Evolutionary conservation across 2,329 filamentous ascomycete genomes (phyloP), one percentile per base, ranked within the genome.

Genomic region (Talaromyces sp.): DNA sequence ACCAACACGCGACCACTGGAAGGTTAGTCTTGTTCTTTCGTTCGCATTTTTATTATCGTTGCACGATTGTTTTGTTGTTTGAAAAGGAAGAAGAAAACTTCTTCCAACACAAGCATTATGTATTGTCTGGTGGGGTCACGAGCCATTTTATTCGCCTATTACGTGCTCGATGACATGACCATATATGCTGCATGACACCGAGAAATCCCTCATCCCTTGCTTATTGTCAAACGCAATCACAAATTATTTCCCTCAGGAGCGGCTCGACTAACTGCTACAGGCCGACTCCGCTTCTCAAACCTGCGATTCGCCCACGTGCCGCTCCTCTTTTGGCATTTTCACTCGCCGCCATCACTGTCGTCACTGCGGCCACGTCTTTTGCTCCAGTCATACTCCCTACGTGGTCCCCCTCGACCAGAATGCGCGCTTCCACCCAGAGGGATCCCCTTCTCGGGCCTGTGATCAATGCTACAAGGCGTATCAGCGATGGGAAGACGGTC

Each of bases 341-440:
- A 81, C 84, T 60, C 86, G 87, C 60, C 86, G 86, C 65, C 87
- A 89, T 72, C 87, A 89, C 76, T 89, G 87, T 76, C 85, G 87
- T 65, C 86, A 88, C 70, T 89, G 87, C 70, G 87, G 87, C 51
- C 84, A 88, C 70, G 84, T 89, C 71, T 89, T 88, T 73, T 89
- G 87, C 77, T 82, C 83, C 67, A 79, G 82, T 38, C 87, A 89
- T 77, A 84, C 84, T 59, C 78, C 81, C 54, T 80, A 84, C 71
- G 76, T 78, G 58, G 84, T 89, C 11, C 85, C 84, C 7, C 84
- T 89, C 17, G 86, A 89, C 71, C 87, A 89, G 75, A 80, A 87
- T 65, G 87, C 87, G 17, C 83, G 84, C 64, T 88, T 88, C 76
- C 87, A 89, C 69, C 85, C 86, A 0, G 78, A 86, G 19, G 87